A percentile compares a stretch with the other conserved stretches of the same genome.
Conservation (phyloP, 345 rosid species). For the Gossypium arboreum region DNA sequence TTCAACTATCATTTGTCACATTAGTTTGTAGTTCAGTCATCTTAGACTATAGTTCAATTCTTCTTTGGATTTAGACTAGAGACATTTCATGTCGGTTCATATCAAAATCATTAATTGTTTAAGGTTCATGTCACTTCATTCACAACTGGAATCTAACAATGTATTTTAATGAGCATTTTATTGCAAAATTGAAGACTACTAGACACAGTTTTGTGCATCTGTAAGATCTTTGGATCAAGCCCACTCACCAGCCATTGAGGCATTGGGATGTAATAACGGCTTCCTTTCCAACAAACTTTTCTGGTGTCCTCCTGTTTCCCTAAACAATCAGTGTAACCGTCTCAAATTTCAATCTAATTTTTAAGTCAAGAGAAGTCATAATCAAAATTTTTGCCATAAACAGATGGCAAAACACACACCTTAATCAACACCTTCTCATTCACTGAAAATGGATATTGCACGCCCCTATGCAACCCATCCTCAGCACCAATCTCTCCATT, state of each 20-base stretch:
- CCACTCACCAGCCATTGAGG: constrained; percentile 93
- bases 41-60: background rate
- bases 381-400: background rate
- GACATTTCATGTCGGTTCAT: background rate
- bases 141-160: background rate
- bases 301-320: constrained; percentile 97
- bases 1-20: background rate
- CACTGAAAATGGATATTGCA: constrained; percentile 87
- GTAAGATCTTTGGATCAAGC: background rate
- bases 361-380: background rate
- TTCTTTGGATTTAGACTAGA: background rate
- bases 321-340: constrained; percentile 29
- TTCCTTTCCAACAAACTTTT: constrained; percentile 95
- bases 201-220: background rate
- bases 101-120: too few species aligned
- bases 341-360: constrained; percentile 3
- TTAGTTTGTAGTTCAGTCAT: background rate
- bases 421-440: constrained; percentile 91
- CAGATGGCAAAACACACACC: constrained; percentile 36
- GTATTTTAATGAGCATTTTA: background rate
- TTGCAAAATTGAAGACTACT: background rate
- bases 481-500: constrained; percentile 65
- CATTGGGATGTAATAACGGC: constrained; percentile 94
- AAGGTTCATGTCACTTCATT: background rate
- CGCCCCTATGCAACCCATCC: constrained; percentile 63